Conservation (phyloP, 2,329 filamentous ascomycete species). For the Pseudogymnoascus sp. region DNA sequence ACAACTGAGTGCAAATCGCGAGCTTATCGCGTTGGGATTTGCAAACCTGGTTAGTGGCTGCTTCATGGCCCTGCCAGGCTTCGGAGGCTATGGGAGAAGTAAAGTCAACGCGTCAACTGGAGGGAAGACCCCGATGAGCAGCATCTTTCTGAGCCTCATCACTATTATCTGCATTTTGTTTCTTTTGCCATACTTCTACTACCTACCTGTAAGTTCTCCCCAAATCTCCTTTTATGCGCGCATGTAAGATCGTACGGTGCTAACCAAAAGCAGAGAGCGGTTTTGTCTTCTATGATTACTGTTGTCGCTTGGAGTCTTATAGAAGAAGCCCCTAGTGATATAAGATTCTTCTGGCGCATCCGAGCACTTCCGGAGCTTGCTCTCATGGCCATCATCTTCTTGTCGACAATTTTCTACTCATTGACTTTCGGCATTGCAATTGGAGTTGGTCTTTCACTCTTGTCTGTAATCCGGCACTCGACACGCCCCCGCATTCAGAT, state of each 20-base stretch:
- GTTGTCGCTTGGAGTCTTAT: slow-evolving; percentile 92
- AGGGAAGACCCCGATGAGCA: slow-evolving; percentile 88
- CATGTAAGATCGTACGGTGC: slow-evolving; percentile 15
- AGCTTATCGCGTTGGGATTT: slow-evolving; percentile 83
- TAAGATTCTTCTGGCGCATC: slow-evolving; percentile 81
- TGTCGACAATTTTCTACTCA: slow-evolving; percentile 91
- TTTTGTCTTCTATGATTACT: slow-evolving; percentile 87
- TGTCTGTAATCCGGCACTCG: slow-evolving; percentile 83
- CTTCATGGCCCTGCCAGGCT: slow-evolving; percentile 88
- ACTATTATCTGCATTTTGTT: slow-evolving; percentile 75
- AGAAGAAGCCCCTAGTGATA: slow-evolving; percentile 89
- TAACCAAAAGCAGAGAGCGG: slow-evolving; percentile 62
- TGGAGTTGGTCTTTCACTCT: slow-evolving; percentile 81
- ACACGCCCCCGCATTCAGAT: slow-evolving; percentile 95
- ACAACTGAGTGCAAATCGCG: slow-evolving; percentile 80
- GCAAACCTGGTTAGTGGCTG: slow-evolving; percentile 88
- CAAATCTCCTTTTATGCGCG: slow-evolving; percentile 10
- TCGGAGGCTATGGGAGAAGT: slow-evolving; percentile 92
- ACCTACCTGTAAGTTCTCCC: slow-evolving; percentile 68
- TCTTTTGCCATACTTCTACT: slow-evolving; percentile 87
- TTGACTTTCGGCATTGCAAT: slow-evolving; percentile 89
- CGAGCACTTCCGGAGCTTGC: slow-evolving; percentile 77
- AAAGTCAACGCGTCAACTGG: slow-evolving; percentile 93
- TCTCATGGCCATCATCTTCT: slow-evolving; percentile 85
- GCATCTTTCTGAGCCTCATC: slow-evolving; percentile 75